These are phyloP conservation scores for Talaromyces sp. DNA, from an alignment of 2,329 filamentous ascomycete genomes.

Conservation along the genomic window DNA sequence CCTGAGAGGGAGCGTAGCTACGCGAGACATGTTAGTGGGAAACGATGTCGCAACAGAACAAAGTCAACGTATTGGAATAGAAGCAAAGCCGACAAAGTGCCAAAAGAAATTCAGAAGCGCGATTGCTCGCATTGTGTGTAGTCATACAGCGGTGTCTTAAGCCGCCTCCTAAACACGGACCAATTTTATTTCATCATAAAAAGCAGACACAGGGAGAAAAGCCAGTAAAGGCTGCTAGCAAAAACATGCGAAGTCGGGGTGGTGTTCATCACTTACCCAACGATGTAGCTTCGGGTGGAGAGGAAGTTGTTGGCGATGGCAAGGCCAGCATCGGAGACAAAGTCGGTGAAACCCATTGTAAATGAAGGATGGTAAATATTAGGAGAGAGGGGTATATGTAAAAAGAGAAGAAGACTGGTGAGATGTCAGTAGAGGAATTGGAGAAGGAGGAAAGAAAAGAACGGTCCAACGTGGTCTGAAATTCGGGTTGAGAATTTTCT, in stretches of 20 bases:
- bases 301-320: slow-evolving; percentile 51
- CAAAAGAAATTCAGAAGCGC: slow-evolving; percentile 64
- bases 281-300: slow-evolving; percentile 70
- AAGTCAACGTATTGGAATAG: not conserved
- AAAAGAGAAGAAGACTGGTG: slow-evolving; percentile 18
- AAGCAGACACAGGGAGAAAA: slow-evolving; percentile 30
- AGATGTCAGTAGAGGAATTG: slow-evolving; percentile 24
- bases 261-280: slow-evolving; percentile 62
- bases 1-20: slow-evolving; percentile 74
- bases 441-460: slow-evolving; percentile 26
- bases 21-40: not conserved
- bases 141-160: slow-evolving; percentile 86
- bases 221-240: slow-evolving; percentile 5
- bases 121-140: slow-evolving; percentile 69
- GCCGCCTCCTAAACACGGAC: slow-evolving; percentile 94
- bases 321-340: slow-evolving; percentile 61
- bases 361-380: slow-evolving; percentile 19
- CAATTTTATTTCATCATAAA: slow-evolving; percentile 78
- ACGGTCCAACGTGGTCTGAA: slow-evolving; percentile 26
- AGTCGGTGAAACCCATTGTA: slow-evolving; percentile 65
- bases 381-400: slow-evolving; percentile 10
- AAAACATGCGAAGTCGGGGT: not conserved
- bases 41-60: not conserved
- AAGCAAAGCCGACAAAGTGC: slow-evolving; percentile 2
- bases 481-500: slow-evolving; percentile 24